Base-by-base conservation (phyloP, 495 filamentous ascomycete genomes). In the Peziza echinospora region DNA sequence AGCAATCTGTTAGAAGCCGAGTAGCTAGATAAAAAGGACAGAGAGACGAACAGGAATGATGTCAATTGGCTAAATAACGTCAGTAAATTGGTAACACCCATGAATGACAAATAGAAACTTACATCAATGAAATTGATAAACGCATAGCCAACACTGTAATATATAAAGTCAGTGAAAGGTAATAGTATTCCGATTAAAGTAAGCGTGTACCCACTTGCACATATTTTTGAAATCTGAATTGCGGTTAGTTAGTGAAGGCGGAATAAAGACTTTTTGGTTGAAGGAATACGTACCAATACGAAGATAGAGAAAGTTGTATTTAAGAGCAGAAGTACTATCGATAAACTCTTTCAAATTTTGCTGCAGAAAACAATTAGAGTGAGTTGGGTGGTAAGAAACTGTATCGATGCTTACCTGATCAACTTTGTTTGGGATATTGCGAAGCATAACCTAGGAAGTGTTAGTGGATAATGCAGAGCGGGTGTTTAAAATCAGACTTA, bases 101-200 rank as follows among this genome's bases (percentile, higher is more conserved):
- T 26, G 22, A 26, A 26, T 6, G 23, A 41, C 39, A 34, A 22
- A 37, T 19, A 24, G 37, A 0, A 7, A 66, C 75, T 71, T 55
- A 86, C 78, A 60, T 84, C 74, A 41, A 73, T 73, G 56, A 97
- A 93, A 59, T 97, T 94, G 62, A 97, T 82, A 64, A 97, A 97
- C 0, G 85, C 89, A 67, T 97, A 97, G 48, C 89, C 89, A 48
- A 97, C 89, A 62, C 85, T 94, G 51, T 13, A 50, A 19, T 25
- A 17, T 45, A 53, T 51, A 37, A 41, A 46, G 40, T 42, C 40
- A 42, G 19, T 42, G 10, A 42, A 8, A 19, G 10, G n/a, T 8
- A 19, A 42, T 25, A 45, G 24, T 13, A 45, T 16, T 13, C 30
- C 30, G 41, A 11, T 21, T 45, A 23, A 34, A 17, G 21, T 30